Conservation (phyloP, 139 green algal species). For the Chlorella sorokiniana region DNA sequence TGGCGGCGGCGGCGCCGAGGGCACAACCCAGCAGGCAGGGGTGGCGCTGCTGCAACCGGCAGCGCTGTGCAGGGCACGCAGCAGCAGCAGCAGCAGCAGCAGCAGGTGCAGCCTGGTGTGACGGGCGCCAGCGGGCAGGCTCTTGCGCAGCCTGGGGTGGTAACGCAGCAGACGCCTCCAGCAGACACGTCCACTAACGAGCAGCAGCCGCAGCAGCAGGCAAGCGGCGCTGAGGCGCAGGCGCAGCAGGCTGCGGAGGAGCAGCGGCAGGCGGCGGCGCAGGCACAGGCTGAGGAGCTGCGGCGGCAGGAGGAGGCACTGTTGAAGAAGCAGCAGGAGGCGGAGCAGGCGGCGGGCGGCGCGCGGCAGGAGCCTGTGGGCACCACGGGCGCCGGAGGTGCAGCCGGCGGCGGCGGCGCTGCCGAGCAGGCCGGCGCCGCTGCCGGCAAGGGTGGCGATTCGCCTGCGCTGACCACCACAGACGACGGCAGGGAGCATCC, state of each 20-base stretch:
- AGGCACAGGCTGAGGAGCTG: not conserved
- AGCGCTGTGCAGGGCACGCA: not conserved
- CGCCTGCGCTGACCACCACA: not conserved
- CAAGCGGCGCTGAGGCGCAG: not conserved
- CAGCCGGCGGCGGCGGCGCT: not conserved
- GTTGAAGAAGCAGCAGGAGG: not conserved
- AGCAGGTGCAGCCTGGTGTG: not conserved
- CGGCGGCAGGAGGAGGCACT: slow-evolving; percentile 2
- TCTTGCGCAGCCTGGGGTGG: not conserved
- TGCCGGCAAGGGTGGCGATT: not conserved
- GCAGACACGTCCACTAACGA: not conserved
- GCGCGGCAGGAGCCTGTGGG: not conserved
- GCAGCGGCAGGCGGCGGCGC: not conserved
- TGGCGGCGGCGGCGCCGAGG: too few relatives aligned
- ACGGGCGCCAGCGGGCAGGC: not conserved
- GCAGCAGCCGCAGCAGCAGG: not conserved
- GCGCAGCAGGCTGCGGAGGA: slow-evolving; percentile 1
- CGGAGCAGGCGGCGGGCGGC: not conserved
- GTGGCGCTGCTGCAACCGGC: too few relatives aligned
- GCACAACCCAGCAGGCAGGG: too few relatives aligned
- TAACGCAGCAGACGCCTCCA: not conserved
- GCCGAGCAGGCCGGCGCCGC: not conserved
- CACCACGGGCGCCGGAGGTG: not conserved
- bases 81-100: not conserved
- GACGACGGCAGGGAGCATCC: slow-evolving; percentile 14